These are phyloP conservation scores for rapeseed (Brassica napus) DNA, from an alignment of 345 rosid genomes.

Conservation along the genomic window Da-Ae NC_063445.1:53157001-53157500, in stretches of 20 bases:
- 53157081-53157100: background rate
- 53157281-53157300: constrained; percentile 6
- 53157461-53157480: background rate
- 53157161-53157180: constrained; percentile 24
- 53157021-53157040: background rate
- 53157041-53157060: background rate
- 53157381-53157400: background rate
- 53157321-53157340: constrained; percentile 3
- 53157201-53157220: background rate
- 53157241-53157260: background rate
- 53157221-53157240: constrained; percentile 18
- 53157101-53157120: background rate
- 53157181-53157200: constrained; percentile 14
- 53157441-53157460: background rate
- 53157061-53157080: background rate
- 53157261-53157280: background rate
- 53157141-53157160: constrained; percentile 31
- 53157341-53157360: background rate
- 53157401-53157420: background rate
- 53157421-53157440: background rate
- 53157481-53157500: background rate
- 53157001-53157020: background rate
- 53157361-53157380: background rate
- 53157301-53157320: constrained; percentile 1
- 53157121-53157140: constrained; percentile 21